Evolutionary conservation across 495 filamentous ascomycete genomes (phyloP).

Genomic region (Penicillium angulare): DNA sequence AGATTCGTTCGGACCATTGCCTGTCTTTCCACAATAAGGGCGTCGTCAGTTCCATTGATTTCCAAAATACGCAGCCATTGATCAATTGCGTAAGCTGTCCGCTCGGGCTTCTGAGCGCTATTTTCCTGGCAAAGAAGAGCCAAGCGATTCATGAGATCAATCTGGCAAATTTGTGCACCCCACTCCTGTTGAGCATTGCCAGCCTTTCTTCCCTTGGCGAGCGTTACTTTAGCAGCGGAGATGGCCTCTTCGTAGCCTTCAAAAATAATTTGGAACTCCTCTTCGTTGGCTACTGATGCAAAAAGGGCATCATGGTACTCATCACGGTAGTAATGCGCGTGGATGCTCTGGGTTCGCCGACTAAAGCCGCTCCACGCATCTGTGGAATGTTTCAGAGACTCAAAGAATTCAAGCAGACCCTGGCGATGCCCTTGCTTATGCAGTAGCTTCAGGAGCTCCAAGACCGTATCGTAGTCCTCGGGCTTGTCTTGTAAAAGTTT

Average conservation of each 20-base stretch:
- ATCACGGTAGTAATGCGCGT: neutral
- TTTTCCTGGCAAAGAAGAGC: conserved; percentile 7
- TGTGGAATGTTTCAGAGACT: conserved; percentile 9
- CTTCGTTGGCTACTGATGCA: neutral
- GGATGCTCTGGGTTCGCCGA: conserved; percentile 7
- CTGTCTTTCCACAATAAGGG: neutral
- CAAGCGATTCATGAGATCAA: conserved; percentile 5
- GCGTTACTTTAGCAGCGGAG: neutral
- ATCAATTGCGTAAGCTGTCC: neutral
- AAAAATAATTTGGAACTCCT: conserved; percentile 7
- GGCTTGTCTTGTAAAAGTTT: conserved; percentile 2
- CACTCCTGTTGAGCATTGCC: neutral
- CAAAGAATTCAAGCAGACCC: conserved; percentile 9
- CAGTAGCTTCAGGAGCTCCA: conserved; percentile 1
- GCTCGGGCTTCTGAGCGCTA: neutral
- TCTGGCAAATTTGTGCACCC: conserved; percentile 1
- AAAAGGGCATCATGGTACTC: conserved; percentile 8
- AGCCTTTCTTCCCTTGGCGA: neutral
- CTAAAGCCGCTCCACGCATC: conserved; percentile 5
- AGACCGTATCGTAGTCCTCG: conserved; percentile 4
- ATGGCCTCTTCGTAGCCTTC: conserved; percentile 10
- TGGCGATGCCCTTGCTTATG: conserved; percentile 2
- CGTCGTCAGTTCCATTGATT: neutral
- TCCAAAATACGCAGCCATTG: neutral
- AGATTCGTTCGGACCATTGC: neutral